Evolutionary conservation across 768 basidiomycete genomes (phyloP).

Genomic region (Grammothele lineata): DNA sequence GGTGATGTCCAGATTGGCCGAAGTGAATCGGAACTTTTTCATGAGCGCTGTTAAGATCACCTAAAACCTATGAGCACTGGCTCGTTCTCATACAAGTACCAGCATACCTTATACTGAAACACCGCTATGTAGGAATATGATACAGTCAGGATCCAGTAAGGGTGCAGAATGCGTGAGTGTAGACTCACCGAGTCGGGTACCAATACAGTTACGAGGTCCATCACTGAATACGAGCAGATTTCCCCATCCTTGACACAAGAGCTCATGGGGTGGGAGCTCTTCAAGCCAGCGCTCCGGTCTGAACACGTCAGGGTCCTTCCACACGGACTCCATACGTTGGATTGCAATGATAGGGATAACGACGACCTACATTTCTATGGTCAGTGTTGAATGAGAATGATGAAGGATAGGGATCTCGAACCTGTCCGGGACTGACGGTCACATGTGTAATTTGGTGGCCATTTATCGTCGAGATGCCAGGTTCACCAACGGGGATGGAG

Average conservation of each 20-base stretch:
- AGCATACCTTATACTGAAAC: slow-evolving; percentile 10
- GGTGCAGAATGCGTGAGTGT: background rate
- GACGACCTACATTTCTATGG: background rate
- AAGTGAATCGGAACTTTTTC: slow-evolving; percentile 5
- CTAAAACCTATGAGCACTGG: background rate
- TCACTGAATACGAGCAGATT: slow-evolving; percentile 22
- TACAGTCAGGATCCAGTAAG: background rate
- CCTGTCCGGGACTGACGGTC: slow-evolving; percentile 5
- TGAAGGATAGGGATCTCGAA: too few species aligned
- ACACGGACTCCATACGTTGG: slow-evolving; percentile 14
- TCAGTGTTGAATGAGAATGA: too few species aligned
- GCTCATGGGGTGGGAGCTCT: slow-evolving; percentile 1
- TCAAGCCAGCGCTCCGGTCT: slow-evolving; percentile 26
- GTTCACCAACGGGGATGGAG: slow-evolving; percentile 41
- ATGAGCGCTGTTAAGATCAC: slow-evolving; percentile 1
- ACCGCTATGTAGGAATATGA: background rate
- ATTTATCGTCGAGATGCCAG: slow-evolving; percentile 16
- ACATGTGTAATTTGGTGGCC: slow-evolving; percentile 10
- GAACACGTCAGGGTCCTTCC: slow-evolving; percentile 23
- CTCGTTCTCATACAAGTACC: background rate
- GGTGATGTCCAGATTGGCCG: slow-evolving; percentile 1
- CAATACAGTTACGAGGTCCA: slow-evolving; percentile 24
- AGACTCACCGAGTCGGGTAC: slow-evolving; percentile 14
- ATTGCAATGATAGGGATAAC: slow-evolving; percentile 7
- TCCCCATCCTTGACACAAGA: slow-evolving; percentile 15